phyloP scores from a whole-genome alignment of 2,329 filamentous ascomycete genomes.

The Exophiala dermatitidis region DNA sequence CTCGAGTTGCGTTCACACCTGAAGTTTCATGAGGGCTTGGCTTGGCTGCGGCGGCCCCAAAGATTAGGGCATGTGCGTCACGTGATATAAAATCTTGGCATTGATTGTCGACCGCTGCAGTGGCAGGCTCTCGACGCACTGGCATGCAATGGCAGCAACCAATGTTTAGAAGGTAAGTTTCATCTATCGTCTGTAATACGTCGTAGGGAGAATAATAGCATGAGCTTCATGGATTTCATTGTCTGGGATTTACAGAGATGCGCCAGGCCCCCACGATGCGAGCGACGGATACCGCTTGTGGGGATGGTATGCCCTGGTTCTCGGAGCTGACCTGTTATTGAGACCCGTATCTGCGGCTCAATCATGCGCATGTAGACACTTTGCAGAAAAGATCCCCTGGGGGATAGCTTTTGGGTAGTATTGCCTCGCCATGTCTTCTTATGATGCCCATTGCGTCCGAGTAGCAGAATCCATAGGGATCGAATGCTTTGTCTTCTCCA shows the following conservation, averaged over 20 bases:
- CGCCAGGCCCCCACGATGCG: no score
- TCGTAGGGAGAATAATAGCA: no score
- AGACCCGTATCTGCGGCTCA: not conserved
- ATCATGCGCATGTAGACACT: slow-evolving; percentile 2
- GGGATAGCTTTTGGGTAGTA: not conserved
- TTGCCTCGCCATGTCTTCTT: not conserved
- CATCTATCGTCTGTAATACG: no score
- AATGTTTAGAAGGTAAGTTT: no score
- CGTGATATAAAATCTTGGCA: slow-evolving; percentile 20
- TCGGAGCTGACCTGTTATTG: slow-evolving; percentile 6
- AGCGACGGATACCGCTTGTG: no score
- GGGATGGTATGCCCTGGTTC: not conserved
- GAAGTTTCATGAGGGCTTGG: not conserved
- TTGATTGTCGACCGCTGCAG: not conserved
- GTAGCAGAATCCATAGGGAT: not conserved
- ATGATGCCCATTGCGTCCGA: slow-evolving; percentile 2
- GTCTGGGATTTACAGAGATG: not conserved
- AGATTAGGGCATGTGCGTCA: slow-evolving; percentile 9
- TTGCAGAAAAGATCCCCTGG: not conserved
- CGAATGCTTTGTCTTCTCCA: not conserved
- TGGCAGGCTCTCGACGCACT: not conserved
- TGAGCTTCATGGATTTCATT: not conserved
- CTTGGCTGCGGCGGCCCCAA: slow-evolving; percentile 4
- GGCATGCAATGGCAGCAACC: no score
- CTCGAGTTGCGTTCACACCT: not conserved